Evolutionary conservation across 2,329 filamentous ascomycete genomes (phyloP).

Genomic region (Zymoseptoria ardabiliae): DNA sequence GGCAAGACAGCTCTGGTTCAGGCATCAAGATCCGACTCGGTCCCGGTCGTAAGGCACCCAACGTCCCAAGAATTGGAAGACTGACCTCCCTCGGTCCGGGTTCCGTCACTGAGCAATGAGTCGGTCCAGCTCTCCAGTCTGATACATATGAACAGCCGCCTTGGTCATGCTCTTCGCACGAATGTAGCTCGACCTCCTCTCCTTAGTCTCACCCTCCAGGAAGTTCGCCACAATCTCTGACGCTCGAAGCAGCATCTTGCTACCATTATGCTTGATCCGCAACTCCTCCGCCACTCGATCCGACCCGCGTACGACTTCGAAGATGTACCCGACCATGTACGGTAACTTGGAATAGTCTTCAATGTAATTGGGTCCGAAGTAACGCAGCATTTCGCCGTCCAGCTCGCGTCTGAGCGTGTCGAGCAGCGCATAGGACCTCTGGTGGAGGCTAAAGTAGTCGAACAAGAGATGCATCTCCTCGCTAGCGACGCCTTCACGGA

Average conservation of each 20-base stretch:
- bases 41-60: not conserved
- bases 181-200: not conserved
- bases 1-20: not conserved
- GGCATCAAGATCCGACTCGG: not conserved
- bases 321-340: constrained; percentile 6
- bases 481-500: constrained; percentile 6
- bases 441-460: constrained; percentile 9
- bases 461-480: constrained; percentile 10
- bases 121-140: not conserved
- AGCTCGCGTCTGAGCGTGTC: constrained; percentile 1
- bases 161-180: not conserved
- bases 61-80: too few species aligned
- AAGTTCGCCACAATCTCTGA: not conserved
- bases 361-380: constrained; percentile 3
- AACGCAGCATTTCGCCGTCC: constrained; percentile 4
- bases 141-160: not conserved
- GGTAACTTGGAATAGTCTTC: constrained; percentile 7
- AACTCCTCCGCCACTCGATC: constrained; percentile 1
- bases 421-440: constrained; percentile 2
- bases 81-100: too few species aligned
- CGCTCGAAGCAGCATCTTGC: not conserved
- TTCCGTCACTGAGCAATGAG: not conserved
- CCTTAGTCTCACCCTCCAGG: not conserved
- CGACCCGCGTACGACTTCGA: constrained; percentile 4
- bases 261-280: constrained; percentile 17